Base-by-base conservation (phyloP, 805 yeast species). In the Hanseniaspora lindneri region DNA sequence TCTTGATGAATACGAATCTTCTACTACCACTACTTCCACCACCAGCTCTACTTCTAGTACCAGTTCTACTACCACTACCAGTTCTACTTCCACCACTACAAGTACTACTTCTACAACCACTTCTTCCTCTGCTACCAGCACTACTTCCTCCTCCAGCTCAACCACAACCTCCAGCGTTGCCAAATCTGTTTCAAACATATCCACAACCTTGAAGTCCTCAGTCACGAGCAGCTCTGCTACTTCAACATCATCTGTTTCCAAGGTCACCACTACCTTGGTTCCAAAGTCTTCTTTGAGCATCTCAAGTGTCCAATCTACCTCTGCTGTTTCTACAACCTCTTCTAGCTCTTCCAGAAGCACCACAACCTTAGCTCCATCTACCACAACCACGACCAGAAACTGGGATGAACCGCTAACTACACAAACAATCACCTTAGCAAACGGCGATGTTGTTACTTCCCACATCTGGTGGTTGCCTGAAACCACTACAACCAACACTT, bases 1-100 rank as follows among this genome's bases (percentile, higher is more conserved):
- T 37, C 60, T 76, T 54, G 61, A 59, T 13, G 57, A 55, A 32
- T 43, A 56, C 34, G 23, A 36, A 14, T 27, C 28, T 39, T 8
- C 30, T 56, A 1, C 35, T 20, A 20, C 27, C 29, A 42, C 60
- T 9, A 19, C 60, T n/a, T 37, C 52, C 14, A 16, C 57, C 6
- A 25, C 58, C 21, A 20, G 55, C 13, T 33, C 58, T 14, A 21
- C 53, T 30, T 16, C 58, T 16, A 19, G 61, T 29, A 33, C 59
- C 27, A 20, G 56, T 17, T 21, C 59, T 20, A 32, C 55, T 27
- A 41, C 57, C 19, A 14, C 58, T 13, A 19, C 58, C 21, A 25
- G 36, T 14, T 29, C 43, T 23, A 27, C 29, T 11, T 16, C 33
- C 17, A 24, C 40, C 5, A 9, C 25, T 16, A 30, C 33, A 8